These are phyloP conservation scores for Amylocarpus encephaloides DNA, from an alignment of 2,329 filamentous ascomycete species.

Conservation along the genomic window DNA sequence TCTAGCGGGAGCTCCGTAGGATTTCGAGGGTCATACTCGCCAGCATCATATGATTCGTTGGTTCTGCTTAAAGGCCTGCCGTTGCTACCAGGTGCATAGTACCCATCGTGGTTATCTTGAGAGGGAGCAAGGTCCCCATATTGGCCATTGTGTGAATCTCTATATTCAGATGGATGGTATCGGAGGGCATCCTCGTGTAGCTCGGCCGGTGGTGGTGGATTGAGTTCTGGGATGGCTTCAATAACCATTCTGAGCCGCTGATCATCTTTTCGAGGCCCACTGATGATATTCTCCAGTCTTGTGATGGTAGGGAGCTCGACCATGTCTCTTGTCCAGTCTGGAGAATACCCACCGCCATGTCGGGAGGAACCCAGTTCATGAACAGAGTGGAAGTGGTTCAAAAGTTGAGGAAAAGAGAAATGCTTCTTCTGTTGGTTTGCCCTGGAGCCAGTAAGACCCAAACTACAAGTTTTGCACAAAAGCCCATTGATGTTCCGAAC, in stretches of 20 bases:
- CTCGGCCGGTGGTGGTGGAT: conserved; percentile 19
- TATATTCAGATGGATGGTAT: conserved; percentile 8
- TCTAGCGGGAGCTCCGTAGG: conserved; percentile 19
- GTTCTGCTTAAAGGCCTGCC: conserved; percentile 8
- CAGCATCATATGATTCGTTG: conserved; percentile 16
- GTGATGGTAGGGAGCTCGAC: conserved; percentile 50
- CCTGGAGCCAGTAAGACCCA: conserved; percentile 26
- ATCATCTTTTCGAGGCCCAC: conserved; percentile 50
- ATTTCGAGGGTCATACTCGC: conserved; percentile 24
- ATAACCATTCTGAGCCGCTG: conserved; percentile 46
- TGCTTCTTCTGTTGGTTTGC: conserved; percentile 33
- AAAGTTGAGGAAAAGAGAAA: conserved; percentile 53
- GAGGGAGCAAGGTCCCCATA: conserved; percentile 23
- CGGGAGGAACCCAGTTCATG: conserved; percentile 28
- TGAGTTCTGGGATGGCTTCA: conserved; percentile 43
- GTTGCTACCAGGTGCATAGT: conserved; percentile 19
- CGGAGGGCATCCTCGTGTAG: not conserved
- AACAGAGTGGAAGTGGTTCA: conserved; percentile 48
- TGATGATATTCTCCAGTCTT: conserved; percentile 42
- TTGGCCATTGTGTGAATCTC: not conserved
- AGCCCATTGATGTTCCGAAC: conserved; percentile 49
- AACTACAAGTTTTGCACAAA: conserved; percentile 48
- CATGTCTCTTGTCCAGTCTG: conserved; percentile 53
- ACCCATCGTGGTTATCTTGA: conserved; percentile 29
- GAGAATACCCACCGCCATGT: conserved; percentile 26